Conservation (phyloP, 148 eudicot species). For the Rhododendron molle region DNA sequence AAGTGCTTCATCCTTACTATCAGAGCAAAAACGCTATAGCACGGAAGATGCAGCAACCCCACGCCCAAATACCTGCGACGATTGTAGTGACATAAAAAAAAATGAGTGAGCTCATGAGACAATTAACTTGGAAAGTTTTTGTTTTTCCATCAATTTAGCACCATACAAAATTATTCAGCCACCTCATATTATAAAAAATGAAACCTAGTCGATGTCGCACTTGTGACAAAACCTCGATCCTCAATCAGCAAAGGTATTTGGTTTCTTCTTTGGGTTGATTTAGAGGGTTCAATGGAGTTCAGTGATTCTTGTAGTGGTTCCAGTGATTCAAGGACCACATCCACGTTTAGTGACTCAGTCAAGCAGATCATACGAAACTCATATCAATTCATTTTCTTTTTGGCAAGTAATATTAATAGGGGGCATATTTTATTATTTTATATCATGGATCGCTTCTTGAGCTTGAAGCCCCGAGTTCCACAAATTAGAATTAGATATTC, state of each 20-base stretch:
- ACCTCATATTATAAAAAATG: neutral
- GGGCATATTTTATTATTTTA: neutral
- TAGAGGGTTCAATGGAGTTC: neutral
- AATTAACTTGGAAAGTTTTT: neutral
- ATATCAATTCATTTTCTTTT: neutral
- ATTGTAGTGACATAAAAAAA: neutral
- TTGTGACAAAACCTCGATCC: neutral
- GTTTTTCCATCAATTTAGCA: neutral
- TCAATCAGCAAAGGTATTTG: neutral
- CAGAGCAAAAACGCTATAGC: slow-evolving; percentile 46
- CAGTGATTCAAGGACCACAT: neutral
- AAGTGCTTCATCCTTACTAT: slow-evolving; percentile 45
- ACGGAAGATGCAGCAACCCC: slow-evolving; percentile 58
- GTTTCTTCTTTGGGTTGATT: neutral
- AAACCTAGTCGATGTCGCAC: neutral
- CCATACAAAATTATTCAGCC: neutral
- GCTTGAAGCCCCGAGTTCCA: neutral
- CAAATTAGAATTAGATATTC: neutral
- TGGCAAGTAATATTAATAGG: neutral
- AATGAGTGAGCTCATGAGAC: neutral
- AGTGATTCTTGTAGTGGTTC: neutral
- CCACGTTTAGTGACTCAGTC: neutral
- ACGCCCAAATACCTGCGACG: slow-evolving; percentile 56
- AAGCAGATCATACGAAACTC: neutral
- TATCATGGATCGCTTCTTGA: neutral